Base-by-base conservation (phyloP, 805 yeast genomes). In the Candida succiphila region DNA sequence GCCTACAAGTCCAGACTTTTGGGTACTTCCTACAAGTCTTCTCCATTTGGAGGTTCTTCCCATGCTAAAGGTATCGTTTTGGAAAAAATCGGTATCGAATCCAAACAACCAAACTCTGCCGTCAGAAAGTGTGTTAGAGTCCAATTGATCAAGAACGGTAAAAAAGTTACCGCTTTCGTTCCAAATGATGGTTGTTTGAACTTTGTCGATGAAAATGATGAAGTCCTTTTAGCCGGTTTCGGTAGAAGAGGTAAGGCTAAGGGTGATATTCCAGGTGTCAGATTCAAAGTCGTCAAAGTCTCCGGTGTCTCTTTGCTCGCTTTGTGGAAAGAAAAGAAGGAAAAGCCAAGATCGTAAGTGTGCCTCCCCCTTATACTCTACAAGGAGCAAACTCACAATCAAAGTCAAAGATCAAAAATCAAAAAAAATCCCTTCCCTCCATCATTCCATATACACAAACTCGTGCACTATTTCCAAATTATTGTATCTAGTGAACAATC, bases 221-320 rank as follows among this genome's bases (percentile, higher is more conserved):
- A 92, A 73, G 99, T 92, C 59, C 77, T 92, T 62, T 78, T 92
- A 60, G 97, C 99, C 62, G 99, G 99, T 80, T 92, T 92, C 87
- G 99, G 99, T 86, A 87, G 97, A 78, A 92, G 95, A 81, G 98
- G 98, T 78, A 92, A 92, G 81, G 98, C 98, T 70, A 92, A 92
- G 94, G 98, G 99, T 80, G 99, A 92, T 88, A 89, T 92, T 65
- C 98, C 98, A 71, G 99, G 99, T 86, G 99, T 92, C 67, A 92
- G 99, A 84, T 92, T 92, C 87, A 92, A 92, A 85, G 99, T 92
- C 67, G 99, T 92, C 68, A 92, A 92, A 80, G 99, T 92, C 59
- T 85, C 98, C 58, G 98, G 98, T 84, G 98, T 94, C 62, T 92
- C 98, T 58, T 80, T 92, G 71, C 79, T 88, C 67, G 98, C 99